Conservation (phyloP, 2,329 filamentous ascomycete species). For the Ambrosiella cleistominuta region DNA sequence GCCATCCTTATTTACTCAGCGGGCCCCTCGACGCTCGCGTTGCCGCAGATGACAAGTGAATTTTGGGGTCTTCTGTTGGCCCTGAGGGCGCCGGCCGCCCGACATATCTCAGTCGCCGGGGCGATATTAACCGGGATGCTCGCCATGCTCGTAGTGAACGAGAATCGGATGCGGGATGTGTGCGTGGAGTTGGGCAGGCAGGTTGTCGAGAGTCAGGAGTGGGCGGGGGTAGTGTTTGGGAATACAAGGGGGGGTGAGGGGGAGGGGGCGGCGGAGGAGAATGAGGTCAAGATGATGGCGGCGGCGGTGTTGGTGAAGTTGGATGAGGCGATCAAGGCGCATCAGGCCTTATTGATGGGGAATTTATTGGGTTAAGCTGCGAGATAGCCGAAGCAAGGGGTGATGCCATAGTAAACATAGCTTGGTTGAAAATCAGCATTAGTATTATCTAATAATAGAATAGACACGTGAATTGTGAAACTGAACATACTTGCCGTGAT, state of each 20-base stretch:
- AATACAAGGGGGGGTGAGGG: constrained; percentile 27
- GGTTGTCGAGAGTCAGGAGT: constrained; percentile 72
- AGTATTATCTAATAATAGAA: too few relatives aligned
- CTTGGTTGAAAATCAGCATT: too few relatives aligned
- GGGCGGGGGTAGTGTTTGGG: constrained; percentile 64
- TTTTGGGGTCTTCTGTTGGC: constrained; percentile 66
- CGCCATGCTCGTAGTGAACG: constrained; percentile 67
- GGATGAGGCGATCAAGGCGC: constrained; percentile 66
- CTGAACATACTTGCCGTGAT: neutral
- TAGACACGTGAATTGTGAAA: neutral
- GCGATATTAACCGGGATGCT: constrained; percentile 65
- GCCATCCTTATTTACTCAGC: constrained; percentile 67
- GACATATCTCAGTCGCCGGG: constrained; percentile 49
- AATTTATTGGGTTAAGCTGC: constrained; percentile 21
- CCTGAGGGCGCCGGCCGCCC: constrained; percentile 41
- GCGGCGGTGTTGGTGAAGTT: constrained; percentile 63
- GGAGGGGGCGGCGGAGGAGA: constrained; percentile 47
- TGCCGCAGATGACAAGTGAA: constrained; percentile 69
- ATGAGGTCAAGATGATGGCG: constrained; percentile 59
- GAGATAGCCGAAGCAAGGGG: neutral
- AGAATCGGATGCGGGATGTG: constrained; percentile 49
- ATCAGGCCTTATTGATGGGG: constrained; percentile 60
- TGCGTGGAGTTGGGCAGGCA: constrained; percentile 59
- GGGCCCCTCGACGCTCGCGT: constrained; percentile 57
- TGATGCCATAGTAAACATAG: neutral